These are phyloP conservation scores for Domatiomyces globalis DNA, from an alignment of 2,329 filamentous ascomycete genomes.

Conservation along the genomic window DNA sequence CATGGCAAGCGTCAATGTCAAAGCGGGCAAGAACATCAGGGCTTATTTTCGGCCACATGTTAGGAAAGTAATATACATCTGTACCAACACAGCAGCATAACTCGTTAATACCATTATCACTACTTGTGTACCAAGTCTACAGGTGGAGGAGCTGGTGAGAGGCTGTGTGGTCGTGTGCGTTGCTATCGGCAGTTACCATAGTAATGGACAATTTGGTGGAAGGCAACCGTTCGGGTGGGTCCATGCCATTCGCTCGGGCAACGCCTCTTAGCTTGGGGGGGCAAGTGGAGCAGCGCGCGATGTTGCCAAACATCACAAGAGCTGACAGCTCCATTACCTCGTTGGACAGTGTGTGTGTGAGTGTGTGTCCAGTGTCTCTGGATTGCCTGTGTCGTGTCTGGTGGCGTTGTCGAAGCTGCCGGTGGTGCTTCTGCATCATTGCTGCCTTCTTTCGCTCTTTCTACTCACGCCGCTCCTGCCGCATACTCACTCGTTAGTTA, in stretches of 20 bases:
- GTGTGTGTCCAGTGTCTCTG: too few species aligned
- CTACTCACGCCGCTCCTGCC: neutral
- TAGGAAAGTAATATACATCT: neutral
- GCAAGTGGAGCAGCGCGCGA: neutral
- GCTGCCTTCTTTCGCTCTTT: neutral
- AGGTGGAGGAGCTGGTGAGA: too few species aligned
- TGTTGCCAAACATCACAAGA: neutral
- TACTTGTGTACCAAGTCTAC: too few species aligned
- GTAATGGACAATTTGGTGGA: neutral
- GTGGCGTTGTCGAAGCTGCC: neutral
- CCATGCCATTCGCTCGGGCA: neutral
- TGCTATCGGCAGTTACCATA: neutral
- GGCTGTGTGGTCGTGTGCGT: too few species aligned
- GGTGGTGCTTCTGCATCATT: neutral
- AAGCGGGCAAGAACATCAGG: too few species aligned
- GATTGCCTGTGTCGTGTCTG: neutral
- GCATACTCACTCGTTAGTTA: neutral
- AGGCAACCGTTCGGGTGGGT: neutral
- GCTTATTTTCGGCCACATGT: too few species aligned
- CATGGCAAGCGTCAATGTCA: neutral
- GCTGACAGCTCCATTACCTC: neutral
- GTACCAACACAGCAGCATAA: neutral
- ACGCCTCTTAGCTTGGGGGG: neutral
- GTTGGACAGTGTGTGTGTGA: neutral
- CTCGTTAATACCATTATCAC: too few species aligned